phyloP scores from a whole-genome alignment of 179 eudicot genomes.

The Spinacia oleracea region DNA sequence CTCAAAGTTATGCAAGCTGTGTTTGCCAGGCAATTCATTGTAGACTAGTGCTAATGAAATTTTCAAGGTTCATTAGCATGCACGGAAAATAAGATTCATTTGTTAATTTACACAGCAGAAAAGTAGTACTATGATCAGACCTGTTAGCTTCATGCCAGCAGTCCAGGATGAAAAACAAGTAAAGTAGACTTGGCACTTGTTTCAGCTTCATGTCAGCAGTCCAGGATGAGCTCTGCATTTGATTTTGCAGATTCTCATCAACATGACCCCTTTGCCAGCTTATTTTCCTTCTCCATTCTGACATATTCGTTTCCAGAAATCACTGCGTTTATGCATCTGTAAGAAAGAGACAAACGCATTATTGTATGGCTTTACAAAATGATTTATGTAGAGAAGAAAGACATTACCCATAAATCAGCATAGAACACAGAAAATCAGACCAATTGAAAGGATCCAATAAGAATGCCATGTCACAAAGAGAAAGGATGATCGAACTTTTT shows the following conservation, averaged over 20 bases:
- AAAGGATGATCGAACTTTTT: too few relatives aligned
- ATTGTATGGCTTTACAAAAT: conserved; percentile 9
- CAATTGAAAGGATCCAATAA: neutral
- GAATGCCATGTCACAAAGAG: neutral
- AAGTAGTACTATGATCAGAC: conserved; percentile 32
- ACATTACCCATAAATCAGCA: neutral
- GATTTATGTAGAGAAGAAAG: neutral
- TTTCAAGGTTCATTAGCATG: too few relatives aligned
- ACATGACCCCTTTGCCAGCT: conserved; percentile 66
- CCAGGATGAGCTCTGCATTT: conserved; percentile 48
- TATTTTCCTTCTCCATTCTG: conserved; percentile 80
- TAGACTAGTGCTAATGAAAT: neutral
- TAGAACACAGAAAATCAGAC: neutral
- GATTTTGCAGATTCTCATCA: conserved; percentile 59
- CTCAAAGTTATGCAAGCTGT: neutral
- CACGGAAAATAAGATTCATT: neutral
- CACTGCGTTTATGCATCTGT: conserved; percentile 91
- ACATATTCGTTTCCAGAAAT: conserved; percentile 85
- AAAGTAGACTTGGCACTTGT: conserved; percentile 73
- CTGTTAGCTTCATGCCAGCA: conserved; percentile 83
- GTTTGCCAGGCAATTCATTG: neutral
- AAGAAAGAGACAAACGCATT: conserved; percentile 6
- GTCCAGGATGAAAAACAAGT: conserved; percentile 76
- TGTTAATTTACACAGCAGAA: neutral
- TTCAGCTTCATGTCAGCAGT: conserved; percentile 75